Percentiles rank a stretch among this genome's conserved stretches.
These are phyloP conservation scores for Citrullus mucosospermus DNA, from an alignment of 306 rosid species.

Conservation along the genomic window DNA sequence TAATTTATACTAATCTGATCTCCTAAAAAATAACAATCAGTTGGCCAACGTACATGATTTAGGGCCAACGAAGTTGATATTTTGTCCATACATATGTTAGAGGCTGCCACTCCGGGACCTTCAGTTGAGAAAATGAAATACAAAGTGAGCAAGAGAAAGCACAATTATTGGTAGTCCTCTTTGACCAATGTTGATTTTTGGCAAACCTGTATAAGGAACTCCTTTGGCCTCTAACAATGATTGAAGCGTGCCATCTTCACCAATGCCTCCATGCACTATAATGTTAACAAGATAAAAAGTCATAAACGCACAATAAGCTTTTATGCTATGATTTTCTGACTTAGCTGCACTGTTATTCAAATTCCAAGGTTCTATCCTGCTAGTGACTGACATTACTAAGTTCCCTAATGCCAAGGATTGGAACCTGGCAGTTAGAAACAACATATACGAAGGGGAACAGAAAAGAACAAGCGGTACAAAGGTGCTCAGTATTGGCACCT, in stretches of 20 bases:
- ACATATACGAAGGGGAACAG: not conserved
- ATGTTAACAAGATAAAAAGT: conserved; percentile 14
- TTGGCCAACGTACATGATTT: conserved; percentile 44
- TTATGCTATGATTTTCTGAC: not conserved
- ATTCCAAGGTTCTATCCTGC: not conserved
- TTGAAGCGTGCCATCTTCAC: conserved; percentile 95
- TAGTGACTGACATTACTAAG: not conserved
- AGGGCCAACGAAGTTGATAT: conserved; percentile 74
- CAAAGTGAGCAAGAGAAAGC: conserved; percentile 1
- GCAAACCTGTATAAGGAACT: conserved; percentile 76
- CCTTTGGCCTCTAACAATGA: conserved; percentile 74
- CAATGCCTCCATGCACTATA: conserved; percentile 97
- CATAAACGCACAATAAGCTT: not conserved
- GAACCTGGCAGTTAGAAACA: not conserved
- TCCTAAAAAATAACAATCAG: not conserved
- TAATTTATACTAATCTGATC: not conserved
- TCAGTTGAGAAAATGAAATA: conserved; percentile 13
- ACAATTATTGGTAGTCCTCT: not conserved
- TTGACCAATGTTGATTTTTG: conserved; percentile 1
- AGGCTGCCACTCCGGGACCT: conserved; percentile 86
- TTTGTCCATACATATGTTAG: conserved; percentile 88
- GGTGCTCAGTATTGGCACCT: conserved; percentile 7
- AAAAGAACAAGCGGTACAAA: not conserved
- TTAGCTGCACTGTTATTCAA: not conserved
- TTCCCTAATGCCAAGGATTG: not conserved